Evolutionary conservation across 169 alveolate genomes (phyloP), one percentile per base, ranked within the genome.

Genomic region (Hammondia hammondi): DNA sequence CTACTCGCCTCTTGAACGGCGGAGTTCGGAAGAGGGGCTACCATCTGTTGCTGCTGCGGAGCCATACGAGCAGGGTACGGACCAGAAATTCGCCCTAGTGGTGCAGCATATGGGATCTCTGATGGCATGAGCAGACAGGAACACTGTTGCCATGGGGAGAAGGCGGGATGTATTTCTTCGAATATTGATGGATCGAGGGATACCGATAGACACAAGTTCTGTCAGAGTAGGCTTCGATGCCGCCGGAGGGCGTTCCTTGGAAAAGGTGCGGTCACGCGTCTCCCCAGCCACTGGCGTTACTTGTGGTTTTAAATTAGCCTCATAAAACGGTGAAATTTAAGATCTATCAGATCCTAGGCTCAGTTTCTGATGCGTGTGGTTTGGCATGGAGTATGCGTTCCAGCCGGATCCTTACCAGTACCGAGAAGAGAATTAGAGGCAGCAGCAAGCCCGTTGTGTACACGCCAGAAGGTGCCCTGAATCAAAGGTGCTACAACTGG

Each of bases 361-460:
- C 61, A 7, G 61, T 52, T 52, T 52, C 61, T 52, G 61, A 14
- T 52, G 61, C 61, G 19, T 52, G 61, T 52, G 61, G 61, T 10
- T 52, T 14, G 61, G 61, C 10, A 52, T 14, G 61, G 61, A 52
- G 61, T 52, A 52, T 7, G 19, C 61, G 61, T 14, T 52, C 61
- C 61, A 52, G 3, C 61, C 61, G 19, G 61, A 52, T 4, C 43
- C 90, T 35, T 82, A 82, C 90, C 90, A 9, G 90, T 82, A 29
- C 90, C 90, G 57, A 82, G 90, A 21, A 82, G 70, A 21, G 90
- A 82, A n/a, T 82, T 82, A 32, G 90, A 82, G 4, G 90, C 90
- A 43, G 90, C 90, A n/a, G 90, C 90, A 6, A 82, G 57, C 24
- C 90, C 90, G 90, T 82, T 82, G 90, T 82, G 90, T 6, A 82